Base-by-base conservation (phyloP, 768 basidiomycete genomes). In the Leccinum ochraceum region DNA sequence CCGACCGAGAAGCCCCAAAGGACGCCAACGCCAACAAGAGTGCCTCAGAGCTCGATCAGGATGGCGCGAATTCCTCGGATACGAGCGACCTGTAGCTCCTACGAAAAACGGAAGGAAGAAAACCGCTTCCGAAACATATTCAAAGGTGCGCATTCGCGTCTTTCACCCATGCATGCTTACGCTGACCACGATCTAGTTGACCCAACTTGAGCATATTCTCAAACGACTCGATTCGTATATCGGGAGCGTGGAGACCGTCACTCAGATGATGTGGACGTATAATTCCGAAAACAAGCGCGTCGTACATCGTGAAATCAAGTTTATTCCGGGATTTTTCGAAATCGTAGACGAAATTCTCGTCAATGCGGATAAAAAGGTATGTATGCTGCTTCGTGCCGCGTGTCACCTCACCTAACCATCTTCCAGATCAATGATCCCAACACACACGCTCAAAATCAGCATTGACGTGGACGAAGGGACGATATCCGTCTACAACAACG, bases 331-430 rank as follows among this genome's bases (percentile, higher is more conserved):
- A 56, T 96, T 99, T 75, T 95, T 95, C 85, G 98, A 99, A 82
- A 99, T 98, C 69, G 89, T 99, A 17, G 97, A 99, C 69, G 97
- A 99, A 78, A 99, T 99, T 69, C 80, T 99, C 3, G 97, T 99
- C 68, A 99, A 99, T 75, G 97, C 97, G 4, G 97, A 99, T 74
- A 97, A 98, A 78, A 99, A 99, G 88, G 96, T 92, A 63, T 58
- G 80, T 74, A 9, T n/a, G 14, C 42, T 52, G 3, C 55, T 50
- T 53, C 34, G 11, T 20, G 22, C 1, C 14, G 20, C 13, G 6
- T 37, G 51, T 50, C 5, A 24, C 34, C 6, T 54, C 20, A 24
- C 32, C 32, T 42, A 28, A 53, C 22, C 7, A 13, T 24, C 37
- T 11, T 50, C 4, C 59, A 99, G 96, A 91, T 96, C 69, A 97